Evolutionary conservation across 345 rosid species (phyloP), one percentile per base, ranked within the genome.

Genomic region (Eucalyptus curtisii): DNA sequence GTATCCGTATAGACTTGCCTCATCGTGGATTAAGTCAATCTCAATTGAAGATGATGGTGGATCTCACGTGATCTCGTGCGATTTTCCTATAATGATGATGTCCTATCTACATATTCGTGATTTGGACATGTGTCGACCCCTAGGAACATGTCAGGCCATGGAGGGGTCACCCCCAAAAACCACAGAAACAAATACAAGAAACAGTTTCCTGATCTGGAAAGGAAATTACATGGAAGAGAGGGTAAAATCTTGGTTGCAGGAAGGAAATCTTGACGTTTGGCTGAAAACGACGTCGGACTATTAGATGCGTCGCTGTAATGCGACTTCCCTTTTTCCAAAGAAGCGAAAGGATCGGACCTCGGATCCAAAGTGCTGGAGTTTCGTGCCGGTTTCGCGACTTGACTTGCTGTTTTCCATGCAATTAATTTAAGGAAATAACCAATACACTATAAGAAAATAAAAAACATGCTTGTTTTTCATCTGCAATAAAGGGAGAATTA

Each of bases 151-250:
- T 76, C 47, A 11, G 24, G 84, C 47, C 84, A 20, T 11, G 84
- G 27, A 76, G 27, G 47, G 47, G 84, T 40, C 47, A 20, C 30
- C 30, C 82, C 82, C 6, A 1, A 68, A 61, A 30, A 7, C 1
- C 40, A 16, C 37, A 64, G 0, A 24, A 24, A 55, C 30, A 22
- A 10, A 55, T n/a, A 14, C 40, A 3, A 33, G 7, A 40, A 20
- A 40, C 4, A 6, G 4, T 76, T 20, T 19, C 84, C 84, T 8
- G 2, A 19, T 76, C 5, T 20, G 47, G 84, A 11, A 76, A 40
- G 86, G 66, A 85, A 50, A 10, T 10, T 92, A 89, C 93, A 93
- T 76, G 92, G 81, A 91, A 87, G 80, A 22, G 53, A 33, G 22
- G 20, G 44, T 55, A 15, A 76, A 85, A 84, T 88, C 87, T 89